phyloP scores from a whole-genome alignment of 2,329 filamentous ascomycete genomes.

The Monilinia polystroma region DNA sequence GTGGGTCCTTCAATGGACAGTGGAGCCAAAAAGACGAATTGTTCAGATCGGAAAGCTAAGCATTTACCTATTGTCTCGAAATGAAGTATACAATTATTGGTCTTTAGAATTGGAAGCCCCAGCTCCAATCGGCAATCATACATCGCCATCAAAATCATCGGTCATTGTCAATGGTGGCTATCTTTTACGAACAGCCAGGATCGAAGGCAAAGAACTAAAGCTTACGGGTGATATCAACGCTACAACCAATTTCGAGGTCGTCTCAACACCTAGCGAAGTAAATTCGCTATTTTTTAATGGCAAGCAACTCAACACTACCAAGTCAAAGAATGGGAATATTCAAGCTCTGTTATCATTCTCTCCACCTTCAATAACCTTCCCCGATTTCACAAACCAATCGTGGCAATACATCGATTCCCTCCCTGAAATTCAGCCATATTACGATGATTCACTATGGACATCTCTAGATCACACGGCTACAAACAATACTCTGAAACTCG shows the following conservation, averaged over 20 bases:
- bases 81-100: conserved; percentile 67
- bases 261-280: conserved; percentile 55
- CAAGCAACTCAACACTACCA: conserved; percentile 42
- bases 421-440: conserved; percentile 60
- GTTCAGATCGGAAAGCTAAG: conserved; percentile 45
- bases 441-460: conserved; percentile 67
- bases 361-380: conserved; percentile 51
- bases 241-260: conserved; percentile 53
- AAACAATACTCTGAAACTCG: conserved; percentile 49
- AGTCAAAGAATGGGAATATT: conserved; percentile 52
- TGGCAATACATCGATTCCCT: conserved; percentile 71
- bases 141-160: conserved; percentile 20
- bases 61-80: conserved; percentile 49
- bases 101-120: conserved; percentile 38
- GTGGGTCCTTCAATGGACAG: conserved; percentile 52
- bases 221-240: conserved; percentile 69
- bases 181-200: conserved; percentile 57
- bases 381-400: conserved; percentile 51
- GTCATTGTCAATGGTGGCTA: conserved; percentile 63
- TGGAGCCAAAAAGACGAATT: conserved; percentile 49
- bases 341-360: conserved; percentile 46
- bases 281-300: conserved; percentile 29
- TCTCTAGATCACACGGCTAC: conserved; percentile 43
- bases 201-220: conserved; percentile 53
- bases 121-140: conserved; percentile 17